Percentiles rank a stretch among this genome's conserved stretches.
phyloP scores from a whole-genome alignment of 495 filamentous ascomycete genomes.

The Collariella sp. region DNA sequence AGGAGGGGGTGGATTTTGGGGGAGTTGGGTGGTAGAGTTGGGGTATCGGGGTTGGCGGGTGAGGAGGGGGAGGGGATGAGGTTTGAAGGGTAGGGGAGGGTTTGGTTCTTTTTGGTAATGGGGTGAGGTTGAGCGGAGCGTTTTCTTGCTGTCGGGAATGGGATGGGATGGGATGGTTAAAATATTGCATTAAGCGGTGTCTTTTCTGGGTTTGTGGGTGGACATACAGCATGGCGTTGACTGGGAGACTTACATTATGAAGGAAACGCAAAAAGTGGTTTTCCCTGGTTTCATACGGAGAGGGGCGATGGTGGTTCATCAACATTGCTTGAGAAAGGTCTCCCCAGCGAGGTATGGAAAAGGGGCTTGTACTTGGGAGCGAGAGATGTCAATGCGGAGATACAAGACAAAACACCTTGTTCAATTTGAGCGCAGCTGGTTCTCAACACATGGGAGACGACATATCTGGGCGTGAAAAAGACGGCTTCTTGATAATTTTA shows the following conservation, averaged over 20 bases:
- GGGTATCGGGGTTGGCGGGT: constrained; percentile 34
- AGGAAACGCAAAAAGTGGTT: no score
- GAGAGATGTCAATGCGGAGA: no score
- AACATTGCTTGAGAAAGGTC: no score
- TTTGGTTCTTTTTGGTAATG: background rate
- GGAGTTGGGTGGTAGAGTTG: constrained; percentile 71
- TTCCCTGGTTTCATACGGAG: background rate
- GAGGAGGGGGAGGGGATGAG: constrained; percentile 22
- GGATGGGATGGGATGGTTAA: background rate
- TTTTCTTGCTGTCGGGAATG: background rate
- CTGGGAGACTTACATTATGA: background rate
- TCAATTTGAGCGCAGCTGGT: no score
- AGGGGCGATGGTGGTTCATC: background rate
- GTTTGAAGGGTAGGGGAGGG: background rate
- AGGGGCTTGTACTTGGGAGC: no score
- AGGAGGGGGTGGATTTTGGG: constrained; percentile 75
- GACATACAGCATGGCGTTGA: background rate
- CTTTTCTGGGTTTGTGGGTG: background rate
- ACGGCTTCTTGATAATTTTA: no score
- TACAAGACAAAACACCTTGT: no score
- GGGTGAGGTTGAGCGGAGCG: background rate
- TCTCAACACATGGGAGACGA: no score
- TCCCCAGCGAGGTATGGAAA: no score
- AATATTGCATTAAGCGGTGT: background rate
- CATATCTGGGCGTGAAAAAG: no score